Evolutionary conservation across 1,284 basidiomycete species (phyloP), one percentile per base, ranked within the genome.

Genomic region (Coniferiporia sulphurascens): DNA sequence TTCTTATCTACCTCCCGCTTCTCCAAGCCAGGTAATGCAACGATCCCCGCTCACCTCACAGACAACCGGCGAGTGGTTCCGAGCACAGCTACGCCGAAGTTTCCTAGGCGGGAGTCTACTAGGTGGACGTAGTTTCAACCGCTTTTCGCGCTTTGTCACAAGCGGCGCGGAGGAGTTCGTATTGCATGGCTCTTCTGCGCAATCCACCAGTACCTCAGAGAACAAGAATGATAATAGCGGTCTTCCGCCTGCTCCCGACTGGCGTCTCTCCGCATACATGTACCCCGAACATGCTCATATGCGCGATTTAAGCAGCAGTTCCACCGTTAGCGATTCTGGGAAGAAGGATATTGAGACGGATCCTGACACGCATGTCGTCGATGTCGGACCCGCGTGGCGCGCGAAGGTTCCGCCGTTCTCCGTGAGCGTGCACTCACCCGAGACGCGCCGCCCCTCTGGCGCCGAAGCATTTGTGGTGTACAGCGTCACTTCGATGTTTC

Each of bases 111-210:
- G 84, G 52, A 86, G 82, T 63, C 75, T 92, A 0, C 80, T 93
- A 1, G 85, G 89, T 22, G 87, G 89, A 4, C 89, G 85, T 72
- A 83, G 81, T 52, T 72, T 93, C 58, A 92, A 93, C 69, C 79
- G 91, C 17, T 93, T 93, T 73, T 90, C 88, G 0, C 85, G 79
- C 63, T 93, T 93, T 68, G 91, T 93, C 19, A 90, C 87, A 1
- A 89, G 85, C 62, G 91, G 91, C 44, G 91, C 90, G 6, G 91
- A 93, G 69, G 86, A 86, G 59, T 92, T 85, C 74, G 78, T 91
- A 4, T 77, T 91, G 17, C 82, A 85, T 52, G 89, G 88, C 2
- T 61, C 67, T 1, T 50, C 61, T 5, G 22, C 52, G 32, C 49
- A 57, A 13, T 19, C 51, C 8, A n/a, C 49, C 50, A 48, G 50